Evolutionary conservation across 768 basidiomycete species (phyloP).

Genomic region (Lepiota venenata): DNA sequence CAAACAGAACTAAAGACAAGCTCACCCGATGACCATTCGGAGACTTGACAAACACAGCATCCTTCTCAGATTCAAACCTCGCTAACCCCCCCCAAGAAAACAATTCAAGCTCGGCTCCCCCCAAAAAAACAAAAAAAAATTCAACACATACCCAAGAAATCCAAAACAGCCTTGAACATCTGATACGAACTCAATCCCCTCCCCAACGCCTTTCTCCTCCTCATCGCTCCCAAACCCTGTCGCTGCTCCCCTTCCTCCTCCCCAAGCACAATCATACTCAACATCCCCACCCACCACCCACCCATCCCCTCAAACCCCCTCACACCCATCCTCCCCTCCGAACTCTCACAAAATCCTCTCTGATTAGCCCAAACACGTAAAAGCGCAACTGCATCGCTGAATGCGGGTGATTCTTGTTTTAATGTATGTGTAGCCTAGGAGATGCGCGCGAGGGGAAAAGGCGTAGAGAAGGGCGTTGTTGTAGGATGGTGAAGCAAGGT

Average conservation of each 20-base stretch:
- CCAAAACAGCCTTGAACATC: slow-evolving; percentile 79
- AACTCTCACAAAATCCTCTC: slow-evolving; percentile 68
- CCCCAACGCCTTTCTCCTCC: slow-evolving; percentile 57
- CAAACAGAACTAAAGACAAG: not conserved
- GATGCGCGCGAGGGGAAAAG: slow-evolving; percentile 44
- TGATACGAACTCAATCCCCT: slow-evolving; percentile 88
- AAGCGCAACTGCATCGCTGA: slow-evolving; percentile 70
- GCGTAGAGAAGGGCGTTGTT: slow-evolving; percentile 67
- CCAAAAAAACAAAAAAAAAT: not conserved
- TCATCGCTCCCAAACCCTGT: slow-evolving; percentile 21
- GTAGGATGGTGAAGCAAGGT: slow-evolving; percentile 69
- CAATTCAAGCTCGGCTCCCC: too few relatives aligned
- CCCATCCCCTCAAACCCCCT: slow-evolving; percentile 71
- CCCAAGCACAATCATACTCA: slow-evolving; percentile 62
- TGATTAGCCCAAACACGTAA: slow-evolving; percentile 91
- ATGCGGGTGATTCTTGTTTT: slow-evolving; percentile 56
- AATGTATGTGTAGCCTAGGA: slow-evolving; percentile 52
- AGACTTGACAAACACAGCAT: slow-evolving; percentile 57
- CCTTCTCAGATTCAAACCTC: slow-evolving; percentile 60
- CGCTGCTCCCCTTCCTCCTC: slow-evolving; percentile 43
- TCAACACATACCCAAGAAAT: slow-evolving; percentile 67
- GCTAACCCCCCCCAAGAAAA: slow-evolving; percentile 42
- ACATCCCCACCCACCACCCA: slow-evolving; percentile 62
- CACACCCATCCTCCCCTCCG: slow-evolving; percentile 41
- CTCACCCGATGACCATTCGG: slow-evolving; percentile 52